Evolutionary conservation across 2,329 filamentous ascomycete species (phyloP).

Genomic region (Alternaria sp.): DNA sequence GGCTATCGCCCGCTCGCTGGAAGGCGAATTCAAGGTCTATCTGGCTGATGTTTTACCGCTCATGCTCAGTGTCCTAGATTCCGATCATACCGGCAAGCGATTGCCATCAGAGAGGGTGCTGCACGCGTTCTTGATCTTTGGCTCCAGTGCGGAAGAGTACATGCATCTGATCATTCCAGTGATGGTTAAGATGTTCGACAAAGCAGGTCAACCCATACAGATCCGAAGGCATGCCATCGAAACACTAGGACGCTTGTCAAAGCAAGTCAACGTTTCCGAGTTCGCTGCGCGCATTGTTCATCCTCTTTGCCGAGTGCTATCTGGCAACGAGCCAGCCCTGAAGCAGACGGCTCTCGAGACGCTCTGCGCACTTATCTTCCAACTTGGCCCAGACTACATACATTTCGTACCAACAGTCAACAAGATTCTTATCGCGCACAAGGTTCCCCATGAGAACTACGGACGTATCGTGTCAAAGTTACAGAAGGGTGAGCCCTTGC

Average conservation of each 20-base stretch:
- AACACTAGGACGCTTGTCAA: conserved; percentile 90
- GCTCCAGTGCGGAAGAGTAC: conserved; percentile 94
- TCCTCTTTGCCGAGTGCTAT: conserved; percentile 83
- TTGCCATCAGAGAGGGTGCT: conserved; percentile 87
- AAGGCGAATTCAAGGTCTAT: conserved; percentile 98
- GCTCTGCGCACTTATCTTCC: conserved; percentile 92
- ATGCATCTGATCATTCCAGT: conserved; percentile 99
- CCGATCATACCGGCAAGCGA: conserved; percentile 78
- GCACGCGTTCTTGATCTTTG: conserved; percentile 95
- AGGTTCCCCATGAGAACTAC: conserved; percentile 89
- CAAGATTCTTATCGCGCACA: conserved; percentile 78
- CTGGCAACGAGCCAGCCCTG: conserved; percentile 74
- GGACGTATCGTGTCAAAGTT: conserved; percentile 91
- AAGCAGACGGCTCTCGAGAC: conserved; percentile 89
- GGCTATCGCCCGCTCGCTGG: conserved; percentile 89
- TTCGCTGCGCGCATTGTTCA: conserved; percentile 97
- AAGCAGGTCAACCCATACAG: conserved; percentile 78
- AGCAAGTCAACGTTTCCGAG: conserved; percentile 96
- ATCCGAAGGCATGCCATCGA: conserved; percentile 91
- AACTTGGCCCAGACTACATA: conserved; percentile 92
- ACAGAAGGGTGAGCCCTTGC: conserved; percentile 92
- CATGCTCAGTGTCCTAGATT: conserved; percentile 93
- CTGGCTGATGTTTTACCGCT: conserved; percentile 86
- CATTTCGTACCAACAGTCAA: conserved; percentile 95
- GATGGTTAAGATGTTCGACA: conserved; percentile 93